Conservation (phyloP, 257 asterid species). For the Cordia subcordata region DNA sequence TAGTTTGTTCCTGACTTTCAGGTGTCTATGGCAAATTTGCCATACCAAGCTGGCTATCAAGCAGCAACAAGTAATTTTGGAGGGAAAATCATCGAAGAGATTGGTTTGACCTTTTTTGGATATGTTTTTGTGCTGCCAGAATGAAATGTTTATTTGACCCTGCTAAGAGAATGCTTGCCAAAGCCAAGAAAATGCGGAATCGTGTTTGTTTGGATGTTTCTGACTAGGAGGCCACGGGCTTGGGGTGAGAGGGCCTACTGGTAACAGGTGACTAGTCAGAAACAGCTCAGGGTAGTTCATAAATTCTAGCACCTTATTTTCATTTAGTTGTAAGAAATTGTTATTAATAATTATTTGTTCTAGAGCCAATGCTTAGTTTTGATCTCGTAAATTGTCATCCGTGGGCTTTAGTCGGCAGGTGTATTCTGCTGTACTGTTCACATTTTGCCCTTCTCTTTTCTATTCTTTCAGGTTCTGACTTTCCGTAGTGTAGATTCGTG, state of each 20-base stretch:
- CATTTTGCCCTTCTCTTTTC: conserved; percentile 21
- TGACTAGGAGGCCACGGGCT: conserved; percentile 22
- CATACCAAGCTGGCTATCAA: conserved; percentile 30
- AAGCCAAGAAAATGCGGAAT: conserved; percentile 18
- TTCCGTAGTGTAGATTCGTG: conserved; percentile 13
- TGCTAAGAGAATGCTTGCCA: conserved; percentile 30
- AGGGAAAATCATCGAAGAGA: conserved; percentile 8
- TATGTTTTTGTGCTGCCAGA: conserved; percentile 26
- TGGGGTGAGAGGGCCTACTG: conserved; percentile 33
- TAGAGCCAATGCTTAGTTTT: conserved; percentile 33
- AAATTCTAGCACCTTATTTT: conserved; percentile 31
- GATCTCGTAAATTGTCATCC: conserved; percentile 28
- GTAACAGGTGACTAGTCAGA: conserved; percentile 38
- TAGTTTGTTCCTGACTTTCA: conserved; percentile 7
- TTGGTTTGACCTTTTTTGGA: conserved; percentile 16
- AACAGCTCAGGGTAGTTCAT: conserved; percentile 28
- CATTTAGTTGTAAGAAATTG: conserved; percentile 41
- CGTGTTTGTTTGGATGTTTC: conserved; percentile 19
- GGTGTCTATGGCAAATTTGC: conserved; percentile 32
- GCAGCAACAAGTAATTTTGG: conserved; percentile 12
- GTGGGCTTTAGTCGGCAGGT: background rate
- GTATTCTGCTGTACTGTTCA: background rate
- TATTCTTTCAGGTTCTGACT: conserved; percentile 19
- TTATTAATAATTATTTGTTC: conserved; percentile 42
- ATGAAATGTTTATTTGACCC: conserved; percentile 38